Evolutionary conservation across 2,329 filamentous ascomycete species (phyloP), one percentile per base, ranked within the genome.

Genomic region (Sporothrix dimorphospora): DNA sequence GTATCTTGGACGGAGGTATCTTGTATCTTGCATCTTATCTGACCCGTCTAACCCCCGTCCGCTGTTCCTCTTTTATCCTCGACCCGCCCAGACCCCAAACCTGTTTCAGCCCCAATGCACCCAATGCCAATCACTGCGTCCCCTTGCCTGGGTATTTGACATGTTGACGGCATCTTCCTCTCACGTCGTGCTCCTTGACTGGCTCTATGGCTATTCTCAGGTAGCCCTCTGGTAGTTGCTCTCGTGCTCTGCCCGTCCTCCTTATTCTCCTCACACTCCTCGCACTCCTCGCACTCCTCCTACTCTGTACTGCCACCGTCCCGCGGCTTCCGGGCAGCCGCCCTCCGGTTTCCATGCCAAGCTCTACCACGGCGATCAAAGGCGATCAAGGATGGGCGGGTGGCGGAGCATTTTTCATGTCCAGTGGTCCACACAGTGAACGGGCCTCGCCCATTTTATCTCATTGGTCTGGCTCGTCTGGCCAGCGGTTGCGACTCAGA

Each of bases 51-150:
- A 21, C 8, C 27, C 45, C 65, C 27, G 30, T 24, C 47, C n/a
- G 38, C 34, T 42, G 30, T 42, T 66, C 63, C 45, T 66, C 40
- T 55, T 68, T 55, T 69, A 59, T 49, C 47, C 66, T 66, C 51
- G 71, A 49, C 53, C 66, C 40, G 45, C 53, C 53, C 63, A 38
- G 71, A 14, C n/a, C 51, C 71, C 57, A 69, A 47, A 42, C 19
- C 59, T 47, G 71, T 72, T 72, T 71, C 71, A 72, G 71, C 71
- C 51, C 30, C 68, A 45, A 24, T 11, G 34, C 14, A 34, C 30
- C 42, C 67, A 70, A 67, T 72, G 47, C 71, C 71, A 72, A 70
- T 67, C 71, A 49, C 71, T 40, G 47, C 59, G 5, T 65, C 57
- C 49, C 57, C 69, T 53, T 55, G 30, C 61, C 38, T 42, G 24